Base-by-base conservation (phyloP, 495 filamentous ascomycete species). In the Aspergillus mulundensis region DNA sequence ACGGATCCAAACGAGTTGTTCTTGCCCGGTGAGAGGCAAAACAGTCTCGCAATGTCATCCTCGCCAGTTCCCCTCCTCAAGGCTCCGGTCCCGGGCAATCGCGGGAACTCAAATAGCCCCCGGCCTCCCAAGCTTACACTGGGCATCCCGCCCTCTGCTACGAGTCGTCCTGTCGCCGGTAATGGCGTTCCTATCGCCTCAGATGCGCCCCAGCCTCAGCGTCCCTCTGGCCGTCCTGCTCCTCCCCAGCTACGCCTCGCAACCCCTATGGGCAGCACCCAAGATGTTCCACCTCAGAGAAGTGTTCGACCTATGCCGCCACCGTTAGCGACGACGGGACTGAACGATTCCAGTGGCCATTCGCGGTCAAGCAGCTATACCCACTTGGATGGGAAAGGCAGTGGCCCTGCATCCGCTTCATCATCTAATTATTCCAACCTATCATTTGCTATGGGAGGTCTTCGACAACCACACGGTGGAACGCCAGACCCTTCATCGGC, bases 401-500 rank as follows among this genome's bases (percentile, higher is more conserved):
- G 87, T 66, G 87, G 87, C 44, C 85, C 88, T 30, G 86, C 85
- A 24, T 91, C 89, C 19, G 89, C 90, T n/a, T 87, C 86, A 10
- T 91, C 90, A 6, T 92, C 89, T 2, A 83, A 87, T 57, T 90
- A 86, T 63, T 92, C 88, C 11, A 81, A 83, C 28, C 72, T 87
- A 7, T 87, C 87, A 8, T 91, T 93, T 65, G 85, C 86, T 34
- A 87, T 82, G 61, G 81, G 84, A 44, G 81, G 84, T 45, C 70
- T 77, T 7, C 71, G 75, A 21, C 84, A 86, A 70, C 77, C 81
- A 21, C 76, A 79, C 45, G 79, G 77, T 12, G 82, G 84, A 39
- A 88, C 86, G 0, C 85, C 87, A n/a, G 91, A 96, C 66, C 90
- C 91, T 3, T 84, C 90, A 19, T 95, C 90, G 15, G 91, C 91